A percentile compares a stretch with the other conserved stretches of the same genome.
phyloP scores from a whole-genome alignment of 108 stramenopile genomes.

The Fistulifera solaris region DNA sequence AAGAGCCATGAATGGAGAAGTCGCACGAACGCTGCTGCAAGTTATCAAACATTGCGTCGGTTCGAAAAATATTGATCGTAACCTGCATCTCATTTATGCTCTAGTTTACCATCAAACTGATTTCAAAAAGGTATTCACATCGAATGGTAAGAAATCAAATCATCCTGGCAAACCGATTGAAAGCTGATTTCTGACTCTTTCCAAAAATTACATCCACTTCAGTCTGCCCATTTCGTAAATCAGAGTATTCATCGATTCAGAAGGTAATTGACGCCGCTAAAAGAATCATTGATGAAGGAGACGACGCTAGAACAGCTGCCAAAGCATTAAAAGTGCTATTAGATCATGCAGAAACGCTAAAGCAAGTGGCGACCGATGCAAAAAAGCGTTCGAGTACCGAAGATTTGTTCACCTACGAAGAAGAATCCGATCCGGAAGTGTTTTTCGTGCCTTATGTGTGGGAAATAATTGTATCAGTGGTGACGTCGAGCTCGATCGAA shows the following conservation, averaged over 20 bases:
- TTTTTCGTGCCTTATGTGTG: slow-evolving; percentile 76
- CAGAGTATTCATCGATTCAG: neutral
- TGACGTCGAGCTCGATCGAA: slow-evolving; percentile 50
- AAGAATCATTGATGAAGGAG: slow-evolving; percentile 37
- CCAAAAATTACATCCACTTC: neutral
- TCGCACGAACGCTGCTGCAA: slow-evolving; percentile 45
- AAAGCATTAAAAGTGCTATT: slow-evolving; percentile 43
- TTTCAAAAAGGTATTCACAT: slow-evolving; percentile 28
- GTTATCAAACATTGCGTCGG: slow-evolving; percentile 50
- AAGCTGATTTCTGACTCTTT: neutral
- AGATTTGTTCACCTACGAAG: slow-evolving; percentile 73
- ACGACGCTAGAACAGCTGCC: slow-evolving; percentile 37
- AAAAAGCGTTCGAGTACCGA: slow-evolving; percentile 23
- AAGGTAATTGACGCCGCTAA: slow-evolving; percentile 14
- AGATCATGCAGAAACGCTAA: slow-evolving; percentile 23
- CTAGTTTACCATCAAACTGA: slow-evolving; percentile 63
- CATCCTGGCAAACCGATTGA: neutral
- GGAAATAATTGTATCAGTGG: slow-evolving; percentile 54
- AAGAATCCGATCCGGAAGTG: slow-evolving; percentile 71
- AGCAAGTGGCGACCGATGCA: slow-evolving; percentile 12
- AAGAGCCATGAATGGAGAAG: slow-evolving; percentile 68
- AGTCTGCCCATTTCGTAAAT: slow-evolving; percentile 4
- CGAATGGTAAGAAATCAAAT: slow-evolving; percentile 23
- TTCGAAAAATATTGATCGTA: slow-evolving; percentile 47
- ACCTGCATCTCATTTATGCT: slow-evolving; percentile 67